Evolutionary conservation across 2,329 filamentous ascomycete genomes (phyloP), one percentile per base, ranked within the genome.

Genomic region (Chrysoporthe cubensis): DNA sequence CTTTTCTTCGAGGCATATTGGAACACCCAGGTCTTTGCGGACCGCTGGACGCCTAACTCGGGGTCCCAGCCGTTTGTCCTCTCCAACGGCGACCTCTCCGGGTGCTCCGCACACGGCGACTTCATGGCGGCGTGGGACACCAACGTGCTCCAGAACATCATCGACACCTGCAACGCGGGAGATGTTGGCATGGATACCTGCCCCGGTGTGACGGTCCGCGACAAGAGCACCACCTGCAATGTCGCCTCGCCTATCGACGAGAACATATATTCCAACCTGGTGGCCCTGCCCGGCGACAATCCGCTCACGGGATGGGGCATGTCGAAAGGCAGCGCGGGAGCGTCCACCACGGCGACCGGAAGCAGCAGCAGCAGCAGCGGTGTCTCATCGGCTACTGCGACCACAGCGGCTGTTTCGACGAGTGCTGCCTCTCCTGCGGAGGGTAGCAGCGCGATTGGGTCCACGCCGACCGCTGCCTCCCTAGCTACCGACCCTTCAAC

Each of bases 51-150:
- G n/a, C 79, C 81, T 58, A 80, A 84, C 71, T 81, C 83, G 69
- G 86, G 85, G 73, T 76, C 75, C 34, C 85, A 87, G 79, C 89
- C 88, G 13, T 92, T 92, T 73, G 87, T 92, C 65, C 85, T 91
- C 56, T 81, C 90, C 71, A 89, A 88, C 74, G 90, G 90, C 57
- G 90, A 94, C 67, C 81, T 83, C 26, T 91, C 91, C 13, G 91
- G 91, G 66, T 92, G 87, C 80, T 87, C 87, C 73, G 85, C 85
- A 69, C 91, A 93, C 78, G 90, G 84, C 60, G 91, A 94, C 77
- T 93, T 94, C 80, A 78, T 91, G 71, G 87, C 91, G 70, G 91
- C 87, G 18, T 94, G 91, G 91, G 87, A 93, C 72, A 82, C 86
- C 70, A 77, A 81, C 40, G 83, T 85, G 58, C 87, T 92, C 62